A percentile compares a stretch with the other conserved stretches of the same genome.
These are phyloP conservation scores for Cytospora piceicola DNA, from an alignment of 2,329 filamentous ascomycete genomes.

Conservation along the genomic window DNA sequence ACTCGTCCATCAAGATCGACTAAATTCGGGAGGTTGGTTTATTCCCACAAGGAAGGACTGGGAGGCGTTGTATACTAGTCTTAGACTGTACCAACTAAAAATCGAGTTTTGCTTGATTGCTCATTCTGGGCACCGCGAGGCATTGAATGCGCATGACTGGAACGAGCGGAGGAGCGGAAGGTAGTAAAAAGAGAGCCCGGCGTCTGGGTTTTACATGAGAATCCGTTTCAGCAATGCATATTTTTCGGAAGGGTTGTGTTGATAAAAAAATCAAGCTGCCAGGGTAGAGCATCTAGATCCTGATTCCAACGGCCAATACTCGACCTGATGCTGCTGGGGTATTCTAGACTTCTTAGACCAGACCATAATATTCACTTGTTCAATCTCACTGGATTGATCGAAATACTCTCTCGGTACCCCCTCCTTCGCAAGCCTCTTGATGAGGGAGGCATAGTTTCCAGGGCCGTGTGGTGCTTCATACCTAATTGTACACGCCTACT, in stretches of 20 bases:
- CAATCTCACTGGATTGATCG: too few relatives aligned
- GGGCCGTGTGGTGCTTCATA: too few relatives aligned
- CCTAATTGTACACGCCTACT: too few relatives aligned
- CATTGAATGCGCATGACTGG: slow-evolving; percentile 9
- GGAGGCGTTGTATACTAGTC: slow-evolving; percentile 30
- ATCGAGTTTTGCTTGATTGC: slow-evolving; percentile 2
- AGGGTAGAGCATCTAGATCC: neutral
- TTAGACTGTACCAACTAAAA: slow-evolving; percentile 27
- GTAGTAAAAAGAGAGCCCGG: neutral
- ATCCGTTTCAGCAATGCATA: slow-evolving; percentile 12
- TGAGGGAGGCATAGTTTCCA: too few relatives aligned
- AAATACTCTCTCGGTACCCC: too few relatives aligned
- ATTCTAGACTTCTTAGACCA: too few relatives aligned
- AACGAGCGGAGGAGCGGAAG: slow-evolving; percentile 1
- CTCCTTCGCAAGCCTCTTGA: too few relatives aligned
- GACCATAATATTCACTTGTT: too few relatives aligned
- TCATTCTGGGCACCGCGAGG: neutral
- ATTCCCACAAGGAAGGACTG: neutral
- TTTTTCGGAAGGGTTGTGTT: neutral
- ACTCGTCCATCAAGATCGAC: slow-evolving; percentile 97
- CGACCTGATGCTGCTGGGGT: neutral
- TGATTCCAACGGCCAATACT: neutral
- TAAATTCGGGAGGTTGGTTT: slow-evolving; percentile 45
- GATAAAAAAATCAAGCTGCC: neutral
- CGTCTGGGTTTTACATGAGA: slow-evolving; percentile 16